These are phyloP conservation scores for Pleurotus sapidus DNA, from an alignment of 768 basidiomycete species.

Conservation along the genomic window DNA sequence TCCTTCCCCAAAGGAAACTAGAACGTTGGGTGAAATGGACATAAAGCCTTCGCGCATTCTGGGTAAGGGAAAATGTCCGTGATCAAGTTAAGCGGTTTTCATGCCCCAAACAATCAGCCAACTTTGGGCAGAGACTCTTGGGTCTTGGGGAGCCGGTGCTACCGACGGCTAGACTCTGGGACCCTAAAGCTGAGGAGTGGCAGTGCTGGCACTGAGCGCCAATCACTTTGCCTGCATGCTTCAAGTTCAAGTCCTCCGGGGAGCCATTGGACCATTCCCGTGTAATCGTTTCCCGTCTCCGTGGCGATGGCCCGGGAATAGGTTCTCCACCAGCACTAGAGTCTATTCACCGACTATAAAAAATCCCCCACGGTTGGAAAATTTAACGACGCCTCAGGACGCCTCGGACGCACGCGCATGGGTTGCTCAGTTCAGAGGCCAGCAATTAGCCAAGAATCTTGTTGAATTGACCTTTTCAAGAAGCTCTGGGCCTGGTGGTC, in stretches of 20 bases:
- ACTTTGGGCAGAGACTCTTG: too few species aligned
- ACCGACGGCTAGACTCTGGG: neutral
- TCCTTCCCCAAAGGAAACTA: neutral
- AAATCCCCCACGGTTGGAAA: slow-evolving; percentile 37
- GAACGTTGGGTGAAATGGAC: neutral
- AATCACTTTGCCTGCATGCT: neutral
- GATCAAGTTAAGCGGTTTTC: too few species aligned
- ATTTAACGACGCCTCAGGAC: slow-evolving; percentile 37
- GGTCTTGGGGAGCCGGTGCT: neutral
- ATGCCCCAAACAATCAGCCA: too few species aligned
- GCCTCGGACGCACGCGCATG: slow-evolving; percentile 49
- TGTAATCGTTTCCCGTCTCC: too few species aligned
- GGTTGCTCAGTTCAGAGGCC: slow-evolving; percentile 45
- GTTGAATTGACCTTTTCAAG: slow-evolving; percentile 71
- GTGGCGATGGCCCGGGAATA: too few species aligned
- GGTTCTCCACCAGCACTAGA: too few species aligned
- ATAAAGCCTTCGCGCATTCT: neutral
- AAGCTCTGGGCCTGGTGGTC: slow-evolving; percentile 84
- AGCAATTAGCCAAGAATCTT: slow-evolving; percentile 42
- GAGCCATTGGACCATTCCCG: too few species aligned
- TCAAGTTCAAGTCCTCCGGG: too few species aligned
- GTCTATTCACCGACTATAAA: slow-evolving; percentile 21
- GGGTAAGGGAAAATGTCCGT: neutral
- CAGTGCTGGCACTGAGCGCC: neutral
- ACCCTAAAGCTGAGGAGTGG: neutral